phyloP scores from a whole-genome alignment of 768 basidiomycete species.

The Cystofilobasidium ferigula region DNA sequence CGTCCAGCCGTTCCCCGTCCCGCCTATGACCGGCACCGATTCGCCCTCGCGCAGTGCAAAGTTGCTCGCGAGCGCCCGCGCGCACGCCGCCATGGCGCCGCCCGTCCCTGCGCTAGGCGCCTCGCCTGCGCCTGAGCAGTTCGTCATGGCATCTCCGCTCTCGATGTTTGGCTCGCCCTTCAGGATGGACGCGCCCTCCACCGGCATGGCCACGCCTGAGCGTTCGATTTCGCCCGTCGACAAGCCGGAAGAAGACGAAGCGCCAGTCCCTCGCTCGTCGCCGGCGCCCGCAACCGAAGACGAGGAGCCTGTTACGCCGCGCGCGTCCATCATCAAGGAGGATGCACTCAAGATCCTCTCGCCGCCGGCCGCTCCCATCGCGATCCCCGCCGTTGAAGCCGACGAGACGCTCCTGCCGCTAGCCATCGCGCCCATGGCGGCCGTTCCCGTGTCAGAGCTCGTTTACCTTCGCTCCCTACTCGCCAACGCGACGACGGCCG shows the following conservation, averaged over 20 bases:
- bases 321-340: background rate
- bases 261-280: too few relatives aligned
- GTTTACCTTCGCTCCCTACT: conserved; percentile 12
- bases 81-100: background rate
- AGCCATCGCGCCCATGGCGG: too few relatives aligned
- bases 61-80: background rate
- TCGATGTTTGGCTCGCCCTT: too few relatives aligned
- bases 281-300: too few relatives aligned
- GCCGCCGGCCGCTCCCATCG: background rate
- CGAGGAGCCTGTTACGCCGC: background rate
- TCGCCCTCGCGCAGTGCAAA: background rate
- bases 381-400: background rate
- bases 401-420: background rate
- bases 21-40: background rate
- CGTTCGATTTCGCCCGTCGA: too few relatives aligned
- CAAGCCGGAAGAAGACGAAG: too few relatives aligned
- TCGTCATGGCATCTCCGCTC: too few relatives aligned
- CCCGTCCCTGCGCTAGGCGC: background rate
- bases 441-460: conserved; percentile 8
- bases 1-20: background rate
- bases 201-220: too few relatives aligned
- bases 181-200: too few relatives aligned
- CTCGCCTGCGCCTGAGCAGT: too few relatives aligned
- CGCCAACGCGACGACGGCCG: conserved; percentile 18
- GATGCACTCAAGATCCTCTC: too few relatives aligned